Evolutionary conservation across 371 early-diverging fungal species (phyloP), one percentile per base, ranked within the genome.

Genomic region (Zychaea mexicana): DNA sequence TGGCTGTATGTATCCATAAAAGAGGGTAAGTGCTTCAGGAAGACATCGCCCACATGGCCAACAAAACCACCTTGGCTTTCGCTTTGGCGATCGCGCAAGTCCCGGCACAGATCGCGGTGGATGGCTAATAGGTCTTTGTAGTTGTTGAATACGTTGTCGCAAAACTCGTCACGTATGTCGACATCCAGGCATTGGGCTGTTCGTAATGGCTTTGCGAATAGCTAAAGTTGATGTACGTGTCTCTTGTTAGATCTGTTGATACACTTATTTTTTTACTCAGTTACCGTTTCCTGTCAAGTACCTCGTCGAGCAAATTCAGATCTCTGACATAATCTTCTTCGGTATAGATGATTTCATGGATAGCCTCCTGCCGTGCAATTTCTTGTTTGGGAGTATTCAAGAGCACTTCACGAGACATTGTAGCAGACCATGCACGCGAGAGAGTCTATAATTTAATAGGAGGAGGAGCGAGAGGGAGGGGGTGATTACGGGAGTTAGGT

Each of bases 321-420:
- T 97, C 97, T 33, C 87, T 85, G 30, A 96, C 92, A 76, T 91
- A 97, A 69, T 95, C 94, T 66, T 89, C 88, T 71, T 96, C 96
- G 2, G 92, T 94, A 45, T 92, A 86, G 31, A 97, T 91, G 57
- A 96, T 64, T 76, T 97, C 97, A 76, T 89, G 94, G 58, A 97
- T 93, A 32, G 90, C 90, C 70, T 97, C 96, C 68, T 97, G 97
- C 0, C 97, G 85, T 65, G 91, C 92, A 64, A 87, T 84, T 72
- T 97, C 97, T 24, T 78, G 67, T 22, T 86, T 72, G 4, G 91
- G 83, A 0, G 92, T 85, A 3, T 88, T 85, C 26, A 90, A 86
- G 1, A 90, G 69, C 19, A 95, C 79, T 17, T 90, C 90, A 52
- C 84, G 81, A 2, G 95, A 86, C 21, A 91, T 87, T 0, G 83